phyloP scores from a whole-genome alignment of 306 rosid genomes.

The Senna siamea region DNA sequence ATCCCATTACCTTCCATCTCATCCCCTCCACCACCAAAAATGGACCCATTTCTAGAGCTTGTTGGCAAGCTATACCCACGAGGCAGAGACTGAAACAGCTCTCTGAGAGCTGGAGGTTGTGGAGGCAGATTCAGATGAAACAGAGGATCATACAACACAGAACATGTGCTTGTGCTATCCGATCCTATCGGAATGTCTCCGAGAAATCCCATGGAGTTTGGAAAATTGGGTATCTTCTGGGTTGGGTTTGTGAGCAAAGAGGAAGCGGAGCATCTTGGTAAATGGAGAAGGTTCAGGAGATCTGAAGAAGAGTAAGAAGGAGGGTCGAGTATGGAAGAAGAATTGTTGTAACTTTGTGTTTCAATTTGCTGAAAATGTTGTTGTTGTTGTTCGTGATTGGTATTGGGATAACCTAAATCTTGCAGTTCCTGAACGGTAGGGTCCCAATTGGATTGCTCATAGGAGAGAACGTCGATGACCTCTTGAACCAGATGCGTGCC shows the following conservation, averaged over 20 bases:
- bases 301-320: slow-evolving; percentile 65
- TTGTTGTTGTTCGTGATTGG: slow-evolving; percentile 45
- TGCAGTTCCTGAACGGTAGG: slow-evolving; percentile 54
- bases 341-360: slow-evolving; percentile 38
- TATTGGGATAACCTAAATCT: slow-evolving; percentile 42
- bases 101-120: slow-evolving; percentile 78
- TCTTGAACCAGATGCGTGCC: slow-evolving; percentile 45
- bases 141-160: slow-evolving; percentile 69
- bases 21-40: slow-evolving; percentile 62
- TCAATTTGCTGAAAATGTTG: slow-evolving; percentile 55
- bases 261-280: slow-evolving; percentile 75
- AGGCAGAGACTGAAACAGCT: slow-evolving; percentile 74
- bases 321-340: slow-evolving; percentile 41
- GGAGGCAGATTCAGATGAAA: slow-evolving; percentile 87
- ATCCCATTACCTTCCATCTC: slow-evolving; percentile 60
- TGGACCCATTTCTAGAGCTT: slow-evolving; percentile 56
- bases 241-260: slow-evolving; percentile 58
- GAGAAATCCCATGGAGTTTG: slow-evolving; percentile 48
- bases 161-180: slow-evolving; percentile 52
- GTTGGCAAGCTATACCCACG: slow-evolving; percentile 68
- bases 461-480: slow-evolving; percentile 39
- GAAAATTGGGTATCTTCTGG: slow-evolving; percentile 47
- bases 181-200: slow-evolving; percentile 59
- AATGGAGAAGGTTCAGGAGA: slow-evolving; percentile 74
- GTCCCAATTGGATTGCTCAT: slow-evolving; percentile 56